Evolutionary conservation across 2,329 filamentous ascomycete species (phyloP), one percentile per base, ranked within the genome.

Genomic region (Botrytis tulipae): DNA sequence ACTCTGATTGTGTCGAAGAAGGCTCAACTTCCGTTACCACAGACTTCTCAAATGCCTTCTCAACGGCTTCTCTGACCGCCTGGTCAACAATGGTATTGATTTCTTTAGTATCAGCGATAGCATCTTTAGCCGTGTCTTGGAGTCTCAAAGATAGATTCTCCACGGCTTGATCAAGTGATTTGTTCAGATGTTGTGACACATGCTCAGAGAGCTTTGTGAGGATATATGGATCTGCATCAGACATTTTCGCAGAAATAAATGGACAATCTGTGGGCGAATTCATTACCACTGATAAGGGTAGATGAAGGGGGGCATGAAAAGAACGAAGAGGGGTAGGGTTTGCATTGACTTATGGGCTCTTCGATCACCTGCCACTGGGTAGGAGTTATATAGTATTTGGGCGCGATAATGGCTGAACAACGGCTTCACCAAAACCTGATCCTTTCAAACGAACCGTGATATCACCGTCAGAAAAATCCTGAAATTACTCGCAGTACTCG

Each of bases 141-240:
- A 72, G 48, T 32, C 35, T 72, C 51, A 67, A 54, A 14, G 70
- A 72, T 29, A 72, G 40, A 40, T 67, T 67, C 37, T 72, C 70
- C 22, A 72, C 70, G 29, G 61, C 61, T 44, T 72, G 61, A 57
- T 67, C 70, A 10, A 72, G 51, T 37, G 70, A 72, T 37, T 72
- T 72, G 48, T 67, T 72, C 5, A 72, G 51, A 40, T 72, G 48
- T 32, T 67, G 70, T n/a, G 61, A 67, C 22, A 72, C 66, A 37
- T 72, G 70, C 42, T 72, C 70, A 9, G 70, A 72, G 46, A 72
- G 70, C n/a, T 72, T 72, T 10, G 61, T 72, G 48, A 72, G 61
- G 14, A 72, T 37, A 20, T 67, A 72, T 72, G 70, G 70, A 40
- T 72, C 61, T 37, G 70, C 48, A 57, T 72, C 70, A 9, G 70